Base-by-base conservation (phyloP, 2,329 filamentous ascomycete species). In the Huntiella bhutanensis region DNA sequence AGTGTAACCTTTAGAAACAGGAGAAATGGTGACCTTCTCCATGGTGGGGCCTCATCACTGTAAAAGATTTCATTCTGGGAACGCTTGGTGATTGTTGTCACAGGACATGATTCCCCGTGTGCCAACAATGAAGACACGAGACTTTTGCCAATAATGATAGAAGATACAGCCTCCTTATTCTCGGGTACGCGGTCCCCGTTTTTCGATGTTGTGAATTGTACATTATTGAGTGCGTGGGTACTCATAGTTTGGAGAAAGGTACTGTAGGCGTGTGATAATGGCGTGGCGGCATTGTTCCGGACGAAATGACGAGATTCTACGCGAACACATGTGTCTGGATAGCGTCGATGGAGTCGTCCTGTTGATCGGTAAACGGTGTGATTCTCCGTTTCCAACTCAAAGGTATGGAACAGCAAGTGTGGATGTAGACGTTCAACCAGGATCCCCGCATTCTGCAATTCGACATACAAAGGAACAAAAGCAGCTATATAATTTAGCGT, bases 61-160 rank as follows among this genome's bases (percentile, higher is more conserved):
- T 62, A 74, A 8, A 70, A 47, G 1, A 74, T 63, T 12, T 77
- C 71, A 34, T 77, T 71, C 2, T 69, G 65, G 0, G 67, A 70
- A 28, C 67, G 59, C 49, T 77, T 77, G 39, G 51, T 57, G 12
- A 76, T 60, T 0, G 59, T 56, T 0, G 41, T 5, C 0, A 53
- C 52, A 0, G 55, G 12, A 4, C 51, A 46, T 0, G 54, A 46
- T 2, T 51, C 43, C 0, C 68, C 69, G 1, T 35, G 10, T 4
- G 63, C 58, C 10, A 57, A 55, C 2, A 73, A 51, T 3, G 70
- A 57, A 0, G 61, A 60, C 0, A 52, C 42, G 4, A 66, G 58
- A 5, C 71, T 60, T 35, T 75, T 66, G 0, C 69, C 75, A 0
- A 77, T 62, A 8, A 75, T 58, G 2, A 55, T 59, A 0, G 73